Percentiles rank a stretch among this genome's conserved stretches.
Conservation (phyloP, 768 basidiomycete genomes). For the Gloeophyllum trabeum region DNA sequence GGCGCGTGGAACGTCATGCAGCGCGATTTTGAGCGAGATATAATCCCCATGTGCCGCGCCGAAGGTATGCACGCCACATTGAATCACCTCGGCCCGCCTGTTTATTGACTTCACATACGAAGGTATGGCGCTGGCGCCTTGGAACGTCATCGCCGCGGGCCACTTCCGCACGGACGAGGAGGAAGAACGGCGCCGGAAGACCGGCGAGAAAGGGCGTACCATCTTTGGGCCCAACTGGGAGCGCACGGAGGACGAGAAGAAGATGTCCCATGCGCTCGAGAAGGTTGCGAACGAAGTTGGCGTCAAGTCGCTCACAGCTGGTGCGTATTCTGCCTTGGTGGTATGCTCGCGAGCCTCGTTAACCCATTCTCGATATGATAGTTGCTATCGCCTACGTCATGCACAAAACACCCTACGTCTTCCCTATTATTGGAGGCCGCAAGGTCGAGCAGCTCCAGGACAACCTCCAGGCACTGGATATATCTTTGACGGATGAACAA, state of each 20-base stretch:
- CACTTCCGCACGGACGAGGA: conserved; percentile 15
- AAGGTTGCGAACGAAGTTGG: conserved; percentile 27
- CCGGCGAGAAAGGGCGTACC: conserved; percentile 8
- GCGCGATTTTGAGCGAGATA: conserved; percentile 24
- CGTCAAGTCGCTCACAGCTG: conserved; percentile 17
- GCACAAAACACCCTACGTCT: conserved; percentile 41
- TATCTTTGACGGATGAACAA: conserved; percentile 33
- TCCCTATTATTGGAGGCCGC: conserved; percentile 39
- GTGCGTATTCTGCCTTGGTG: not conserved
- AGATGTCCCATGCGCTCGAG: conserved; percentile 23
- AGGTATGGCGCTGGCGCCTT: conserved; percentile 20
- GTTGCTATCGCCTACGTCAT: conserved; percentile 45
- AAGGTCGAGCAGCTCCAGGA: conserved; percentile 39
- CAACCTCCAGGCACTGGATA: conserved; percentile 39
- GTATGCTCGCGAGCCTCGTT: no score
- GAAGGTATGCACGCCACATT: conserved; percentile 14
- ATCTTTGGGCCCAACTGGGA: conserved; percentile 16
- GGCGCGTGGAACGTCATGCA: conserved; percentile 14
- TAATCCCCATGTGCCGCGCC: conserved; percentile 18
- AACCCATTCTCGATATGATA: no score
- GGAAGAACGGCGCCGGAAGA: conserved; percentile 8
- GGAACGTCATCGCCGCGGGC: conserved; percentile 19
- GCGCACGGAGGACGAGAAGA: conserved; percentile 21
- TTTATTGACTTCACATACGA: not conserved
- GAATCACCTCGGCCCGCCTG: no score